A percentile compares a stretch with the other conserved stretches of the same genome.
Conservation (phyloP, 176 grass and related monocot genomes). For the Triticum aestivum region DNA sequence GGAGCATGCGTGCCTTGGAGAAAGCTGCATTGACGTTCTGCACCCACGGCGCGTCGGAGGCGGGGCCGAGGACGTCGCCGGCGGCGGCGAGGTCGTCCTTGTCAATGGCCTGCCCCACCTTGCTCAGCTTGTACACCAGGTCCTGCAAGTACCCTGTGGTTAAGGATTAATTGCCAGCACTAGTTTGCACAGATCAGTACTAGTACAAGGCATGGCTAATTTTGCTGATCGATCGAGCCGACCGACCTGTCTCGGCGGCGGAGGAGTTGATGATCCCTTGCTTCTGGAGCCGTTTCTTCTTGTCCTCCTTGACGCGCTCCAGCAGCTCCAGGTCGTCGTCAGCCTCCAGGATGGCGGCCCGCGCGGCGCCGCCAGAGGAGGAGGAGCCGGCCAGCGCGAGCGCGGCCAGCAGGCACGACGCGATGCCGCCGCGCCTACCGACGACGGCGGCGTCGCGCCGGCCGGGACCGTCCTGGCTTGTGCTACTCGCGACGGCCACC, state of each 20-base stretch:
- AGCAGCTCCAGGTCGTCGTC: conserved; percentile 92
- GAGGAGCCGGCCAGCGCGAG: conserved; percentile 27
- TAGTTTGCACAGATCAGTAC: too few species aligned
- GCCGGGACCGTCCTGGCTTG: conserved; percentile 20
- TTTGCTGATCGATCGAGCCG: background rate
- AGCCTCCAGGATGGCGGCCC: conserved; percentile 61
- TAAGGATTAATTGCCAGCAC: conserved; percentile 6
- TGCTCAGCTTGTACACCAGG: conserved; percentile 89
- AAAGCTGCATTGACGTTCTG: conserved; percentile 82
- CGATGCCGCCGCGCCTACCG: conserved; percentile 40
- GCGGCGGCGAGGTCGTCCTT: conserved; percentile 71
- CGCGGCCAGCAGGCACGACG: conserved; percentile 44
- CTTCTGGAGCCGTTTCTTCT: conserved; percentile 77
- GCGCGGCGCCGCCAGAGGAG: conserved; percentile 17
- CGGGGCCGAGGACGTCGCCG: conserved; percentile 54
- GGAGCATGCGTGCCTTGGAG: conserved; percentile 41
- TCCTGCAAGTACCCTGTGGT: conserved; percentile 88
- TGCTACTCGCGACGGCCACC: background rate
- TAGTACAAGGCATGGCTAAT: background rate
- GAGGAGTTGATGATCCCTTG: conserved; percentile 78
- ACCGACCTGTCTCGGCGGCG: conserved; percentile 77
- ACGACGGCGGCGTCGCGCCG: conserved; percentile 10
- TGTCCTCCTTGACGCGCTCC: conserved; percentile 78
- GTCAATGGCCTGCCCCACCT: conserved; percentile 93
- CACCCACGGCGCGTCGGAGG: conserved; percentile 53